Evolutionary conservation across 352 stramenopile genomes (phyloP).

Genomic region (Globisporangium apiculatum): DNA sequence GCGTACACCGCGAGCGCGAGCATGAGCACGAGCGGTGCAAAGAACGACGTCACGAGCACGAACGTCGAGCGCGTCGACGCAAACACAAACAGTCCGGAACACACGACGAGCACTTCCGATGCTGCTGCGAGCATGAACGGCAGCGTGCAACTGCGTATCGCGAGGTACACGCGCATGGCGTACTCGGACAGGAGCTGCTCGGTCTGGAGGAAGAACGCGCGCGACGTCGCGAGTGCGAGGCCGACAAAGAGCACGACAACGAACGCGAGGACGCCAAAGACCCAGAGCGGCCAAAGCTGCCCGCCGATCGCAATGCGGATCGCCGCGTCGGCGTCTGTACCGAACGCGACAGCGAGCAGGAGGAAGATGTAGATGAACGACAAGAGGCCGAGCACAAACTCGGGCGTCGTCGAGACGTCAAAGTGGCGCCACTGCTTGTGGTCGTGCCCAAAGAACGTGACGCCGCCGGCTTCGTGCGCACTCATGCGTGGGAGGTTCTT

Average conservation of each 20-base stretch:
- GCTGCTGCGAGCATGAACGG: conserved; percentile 76
- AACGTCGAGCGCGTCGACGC: conserved; percentile 71
- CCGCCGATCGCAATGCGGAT: conserved; percentile 48
- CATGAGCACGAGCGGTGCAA: conserved; percentile 72
- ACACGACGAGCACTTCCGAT: conserved; percentile 77
- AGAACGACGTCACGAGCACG: conserved; percentile 71
- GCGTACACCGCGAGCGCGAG: conserved; percentile 62
- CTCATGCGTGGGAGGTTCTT: conserved; percentile 77
- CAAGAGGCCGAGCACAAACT: conserved; percentile 77
- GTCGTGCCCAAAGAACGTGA: conserved; percentile 83
- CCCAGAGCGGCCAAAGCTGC: conserved; percentile 73
- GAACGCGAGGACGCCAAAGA: conserved; percentile 83
- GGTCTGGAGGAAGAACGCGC: conserved; percentile 74
- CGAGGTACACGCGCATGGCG: conserved; percentile 69
- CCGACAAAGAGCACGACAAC: conserved; percentile 76
- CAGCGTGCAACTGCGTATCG: conserved; percentile 45
- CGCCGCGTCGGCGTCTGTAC: conserved; percentile 34
- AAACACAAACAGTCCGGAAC: conserved; percentile 75
- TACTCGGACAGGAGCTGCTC: conserved; percentile 76
- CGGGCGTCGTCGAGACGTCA: conserved; percentile 67
- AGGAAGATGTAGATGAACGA: conserved; percentile 86
- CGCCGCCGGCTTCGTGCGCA: conserved; percentile 68
- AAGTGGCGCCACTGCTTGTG: conserved; percentile 53
- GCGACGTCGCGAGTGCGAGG: conserved; percentile 63
- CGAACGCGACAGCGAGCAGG: conserved; percentile 70